Conservation (phyloP, 768 basidiomycete species). For the Suillus subluteus region DNA sequence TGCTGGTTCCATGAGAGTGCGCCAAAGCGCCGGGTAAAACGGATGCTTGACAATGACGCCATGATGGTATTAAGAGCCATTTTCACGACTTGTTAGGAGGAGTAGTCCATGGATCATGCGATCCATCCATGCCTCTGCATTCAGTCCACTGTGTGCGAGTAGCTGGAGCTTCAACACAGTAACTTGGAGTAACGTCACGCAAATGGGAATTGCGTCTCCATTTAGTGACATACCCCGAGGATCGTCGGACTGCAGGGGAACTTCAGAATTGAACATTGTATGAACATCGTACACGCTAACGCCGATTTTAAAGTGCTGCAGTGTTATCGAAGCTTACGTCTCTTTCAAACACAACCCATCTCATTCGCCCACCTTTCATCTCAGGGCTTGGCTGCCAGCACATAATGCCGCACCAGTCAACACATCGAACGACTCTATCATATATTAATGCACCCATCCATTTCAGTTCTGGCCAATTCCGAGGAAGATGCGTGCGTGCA, state of each 20-base stretch:
- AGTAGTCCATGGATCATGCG: not conserved
- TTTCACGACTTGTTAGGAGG: not conserved
- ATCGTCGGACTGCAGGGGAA: not conserved
- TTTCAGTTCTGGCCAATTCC: constrained; percentile 63
- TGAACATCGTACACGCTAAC: not conserved
- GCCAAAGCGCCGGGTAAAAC: constrained; percentile 1
- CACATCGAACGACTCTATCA: constrained; percentile 33
- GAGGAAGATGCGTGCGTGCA: constrained; percentile 55
- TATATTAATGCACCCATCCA: constrained; percentile 47
- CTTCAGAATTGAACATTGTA: not conserved
- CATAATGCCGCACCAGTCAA: not conserved
- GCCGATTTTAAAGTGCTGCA: not conserved
- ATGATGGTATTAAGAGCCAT: not conserved
- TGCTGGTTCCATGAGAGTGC: constrained; percentile 2
- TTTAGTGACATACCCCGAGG: not conserved
- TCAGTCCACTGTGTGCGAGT: not conserved
- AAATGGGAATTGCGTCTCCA: not conserved
- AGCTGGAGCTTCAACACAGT: no score
- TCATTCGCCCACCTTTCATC: not conserved
- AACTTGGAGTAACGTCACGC: not conserved
- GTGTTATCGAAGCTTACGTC: not conserved
- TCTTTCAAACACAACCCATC: not conserved
- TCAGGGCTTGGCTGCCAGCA: not conserved
- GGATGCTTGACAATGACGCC: not conserved
- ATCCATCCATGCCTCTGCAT: not conserved